These are phyloP conservation scores for Tulasnella sp. DNA, from an alignment of 768 basidiomycete species.

Conservation along the genomic window DNA sequence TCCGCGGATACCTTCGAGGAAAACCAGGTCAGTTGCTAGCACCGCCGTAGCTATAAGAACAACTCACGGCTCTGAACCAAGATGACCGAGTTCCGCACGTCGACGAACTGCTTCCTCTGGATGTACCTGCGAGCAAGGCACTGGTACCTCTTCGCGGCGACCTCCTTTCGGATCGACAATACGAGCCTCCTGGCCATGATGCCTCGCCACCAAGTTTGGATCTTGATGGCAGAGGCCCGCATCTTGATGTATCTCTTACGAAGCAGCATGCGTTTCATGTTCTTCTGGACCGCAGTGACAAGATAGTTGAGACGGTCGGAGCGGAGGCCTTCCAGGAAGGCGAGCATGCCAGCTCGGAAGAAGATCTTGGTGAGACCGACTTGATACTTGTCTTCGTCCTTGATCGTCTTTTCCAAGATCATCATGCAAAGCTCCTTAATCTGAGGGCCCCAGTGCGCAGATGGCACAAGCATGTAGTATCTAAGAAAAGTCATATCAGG, in stretches of 20 bases:
- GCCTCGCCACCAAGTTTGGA: constrained; percentile 96
- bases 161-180: constrained; percentile 60
- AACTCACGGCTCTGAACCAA: constrained; percentile 80
- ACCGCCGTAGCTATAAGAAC: constrained; percentile 15
- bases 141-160: constrained; percentile 71
- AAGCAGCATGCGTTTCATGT: constrained; percentile 81
- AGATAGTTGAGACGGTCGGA: constrained; percentile 80
- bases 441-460: constrained; percentile 78
- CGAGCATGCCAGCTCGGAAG: constrained; percentile 98
- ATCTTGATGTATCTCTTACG: constrained; percentile 68
- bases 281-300: constrained; percentile 96
- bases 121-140: constrained; percentile 60
- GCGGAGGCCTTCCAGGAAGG: constrained; percentile 84
- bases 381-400: constrained; percentile 94
- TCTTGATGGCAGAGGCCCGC: constrained; percentile 64
- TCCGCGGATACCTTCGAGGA: constrained; percentile 59
- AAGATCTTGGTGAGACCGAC: constrained; percentile 97
- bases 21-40: not conserved
- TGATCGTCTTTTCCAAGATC: constrained; percentile 79
- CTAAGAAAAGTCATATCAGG: constrained; percentile 34
- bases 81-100: constrained; percentile 53
- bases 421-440: constrained; percentile 71
- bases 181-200: constrained; percentile 66
- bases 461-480: constrained; percentile 94
- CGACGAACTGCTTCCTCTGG: constrained; percentile 62